Evolutionary conservation across 352 stramenopile genomes (phyloP).

Genomic region (Phytopythium litorale): DNA sequence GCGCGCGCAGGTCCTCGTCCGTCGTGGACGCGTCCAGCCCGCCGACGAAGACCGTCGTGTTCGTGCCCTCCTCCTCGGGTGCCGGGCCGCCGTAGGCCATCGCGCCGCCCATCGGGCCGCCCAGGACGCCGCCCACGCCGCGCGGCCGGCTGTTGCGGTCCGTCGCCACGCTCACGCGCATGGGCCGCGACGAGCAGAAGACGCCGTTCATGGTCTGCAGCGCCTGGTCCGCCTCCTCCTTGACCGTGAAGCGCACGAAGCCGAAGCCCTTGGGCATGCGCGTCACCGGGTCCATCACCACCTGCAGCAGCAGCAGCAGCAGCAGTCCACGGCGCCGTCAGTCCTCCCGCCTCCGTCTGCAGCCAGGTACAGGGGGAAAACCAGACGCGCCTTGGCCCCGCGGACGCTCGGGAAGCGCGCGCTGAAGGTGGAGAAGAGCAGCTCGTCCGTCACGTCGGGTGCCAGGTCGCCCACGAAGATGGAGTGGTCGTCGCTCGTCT

Average conservation of each 20-base stretch:
- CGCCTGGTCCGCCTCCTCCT: conserved; percentile 85
- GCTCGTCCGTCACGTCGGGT: conserved; percentile 85
- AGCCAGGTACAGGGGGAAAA: background rate
- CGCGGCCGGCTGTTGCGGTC: conserved; percentile 61
- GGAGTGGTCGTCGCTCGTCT: conserved; percentile 82
- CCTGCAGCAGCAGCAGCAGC: conserved; percentile 10
- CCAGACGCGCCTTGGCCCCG: conserved; percentile 60
- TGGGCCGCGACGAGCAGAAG: conserved; percentile 82
- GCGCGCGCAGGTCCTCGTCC: conserved; percentile 80
- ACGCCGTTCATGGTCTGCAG: conserved; percentile 90
- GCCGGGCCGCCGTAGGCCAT: conserved; percentile 7
- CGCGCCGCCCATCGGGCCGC: conserved; percentile 1
- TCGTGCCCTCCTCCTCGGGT: conserved; percentile 56
- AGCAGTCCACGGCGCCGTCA: background rate
- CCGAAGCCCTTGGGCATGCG: conserved; percentile 91
- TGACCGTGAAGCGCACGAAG: conserved; percentile 88
- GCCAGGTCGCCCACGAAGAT: conserved; percentile 91
- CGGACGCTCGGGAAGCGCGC: conserved; percentile 77
- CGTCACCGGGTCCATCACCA: conserved; percentile 88
- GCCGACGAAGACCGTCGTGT: conserved; percentile 92
- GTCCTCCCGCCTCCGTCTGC: background rate
- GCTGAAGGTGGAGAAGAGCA: conserved; percentile 84
- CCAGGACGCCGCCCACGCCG: background rate
- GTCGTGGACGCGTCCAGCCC: conserved; percentile 77
- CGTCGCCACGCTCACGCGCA: conserved; percentile 89